Base-by-base conservation (phyloP, 2,329 filamentous ascomycete species). In the Sarocladium kiliense region DNA sequence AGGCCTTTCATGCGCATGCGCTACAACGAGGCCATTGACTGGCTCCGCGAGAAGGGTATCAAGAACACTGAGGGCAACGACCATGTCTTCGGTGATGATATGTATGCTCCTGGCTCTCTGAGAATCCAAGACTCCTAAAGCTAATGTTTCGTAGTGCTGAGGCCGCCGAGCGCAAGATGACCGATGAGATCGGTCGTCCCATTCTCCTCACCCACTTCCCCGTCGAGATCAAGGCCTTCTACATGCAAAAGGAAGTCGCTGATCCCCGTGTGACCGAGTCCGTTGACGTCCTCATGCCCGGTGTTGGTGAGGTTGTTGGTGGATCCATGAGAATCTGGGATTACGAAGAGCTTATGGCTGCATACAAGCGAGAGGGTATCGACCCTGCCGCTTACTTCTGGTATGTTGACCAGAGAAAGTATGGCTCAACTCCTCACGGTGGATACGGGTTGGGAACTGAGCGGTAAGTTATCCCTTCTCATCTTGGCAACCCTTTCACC, bases 121-220 rank as follows among this genome's bases (percentile, higher is more conserved):
- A n/a, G n/a, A n/a, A n/a, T n/a, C n/a, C n/a, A n/a, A n/a, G n/a
- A n/a, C n/a, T n/a, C n/a, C n/a, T n/a, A n/a, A n/a, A n/a, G n/a
- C n/a, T n/a, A n/a, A n/a, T n/a, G n/a, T n/a, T n/a, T n/a, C n/a
- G n/a, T 37, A 58, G 57, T 65, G 94, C 94, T 61, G 94, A 97
- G 74, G 94, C 94, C 12, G 94, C 94, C 12, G 94, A 99, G 81
- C 88, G 94, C 64, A 84, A 80, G 69, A 99, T 99, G 94, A 97
- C 93, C 1, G 94, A 99, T 71, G 88, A 87, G 63, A 96, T 99
- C 79, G 94, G 95, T 84, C 78, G 84, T 55, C 94, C 94, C 59
- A 96, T 99, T 72, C 90, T 97, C 78, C 81, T 97, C 41, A 97
- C 93, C 2, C 93, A 97, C 75, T 99, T 99, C 84, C 94, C 94